A percentile compares a stretch with the other conserved stretches of the same genome.
Evolutionary conservation across 2,329 filamentous ascomycete species (phyloP).

Genomic region (Aspergillus calidoustus): DNA sequence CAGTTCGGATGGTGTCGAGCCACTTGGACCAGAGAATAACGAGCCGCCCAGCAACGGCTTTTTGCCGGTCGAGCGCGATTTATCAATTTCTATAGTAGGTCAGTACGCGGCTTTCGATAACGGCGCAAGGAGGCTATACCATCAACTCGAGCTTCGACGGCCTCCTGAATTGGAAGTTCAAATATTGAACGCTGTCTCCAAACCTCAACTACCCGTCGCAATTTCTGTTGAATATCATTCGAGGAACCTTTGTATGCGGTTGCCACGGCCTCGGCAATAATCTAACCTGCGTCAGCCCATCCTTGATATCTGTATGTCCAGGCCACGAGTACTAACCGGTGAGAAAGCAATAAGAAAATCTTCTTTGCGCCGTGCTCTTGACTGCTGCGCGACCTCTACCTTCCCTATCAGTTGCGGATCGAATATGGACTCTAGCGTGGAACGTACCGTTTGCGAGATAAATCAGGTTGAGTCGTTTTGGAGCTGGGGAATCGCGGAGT

Average conservation of each 20-base stretch:
- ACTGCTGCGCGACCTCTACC: conserved; percentile 92
- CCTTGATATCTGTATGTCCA: neutral
- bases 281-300: conserved; percentile 43
- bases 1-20: conserved; percentile 74
- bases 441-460: conserved; percentile 89
- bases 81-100: conserved; percentile 57
- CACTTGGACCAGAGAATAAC: conserved; percentile 66
- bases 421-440: neutral
- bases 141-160: conserved; percentile 77
- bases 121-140: conserved; percentile 58
- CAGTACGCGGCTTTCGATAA: conserved; percentile 12
- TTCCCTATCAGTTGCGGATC: conserved; percentile 27
- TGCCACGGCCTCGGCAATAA: conserved; percentile 88
- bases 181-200: conserved; percentile 91
- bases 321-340: conserved; percentile 55
- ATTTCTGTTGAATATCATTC: conserved; percentile 82
- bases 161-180: conserved; percentile 75
- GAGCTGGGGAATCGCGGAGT: conserved; percentile 82
- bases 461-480: conserved; percentile 85
- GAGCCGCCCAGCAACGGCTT: conserved; percentile 68
- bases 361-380: conserved; percentile 86
- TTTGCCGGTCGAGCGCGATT: conserved; percentile 55
- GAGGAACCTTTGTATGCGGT: conserved; percentile 90
- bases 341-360: conserved; percentile 93
- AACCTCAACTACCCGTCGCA: conserved; percentile 88